These are phyloP conservation scores for Paraphaeosphaeria sporulosa DNA, from an alignment of 2,329 filamentous ascomycete genomes.

Conservation along the genomic window DNA sequence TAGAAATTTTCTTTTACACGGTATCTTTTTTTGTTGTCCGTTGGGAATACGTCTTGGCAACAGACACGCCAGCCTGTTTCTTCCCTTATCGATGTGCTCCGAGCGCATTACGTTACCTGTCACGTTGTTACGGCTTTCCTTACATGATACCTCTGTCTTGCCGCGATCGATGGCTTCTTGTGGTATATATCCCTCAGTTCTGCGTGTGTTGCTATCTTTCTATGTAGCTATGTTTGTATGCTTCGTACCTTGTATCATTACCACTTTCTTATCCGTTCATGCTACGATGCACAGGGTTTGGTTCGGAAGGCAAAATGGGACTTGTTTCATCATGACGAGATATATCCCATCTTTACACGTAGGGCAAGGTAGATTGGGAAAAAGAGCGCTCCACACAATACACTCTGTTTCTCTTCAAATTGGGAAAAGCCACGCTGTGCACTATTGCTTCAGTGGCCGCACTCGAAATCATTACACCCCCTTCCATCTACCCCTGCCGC, in stretches of 20 bases:
- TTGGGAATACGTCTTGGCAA: not conserved
- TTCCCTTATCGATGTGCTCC: not conserved
- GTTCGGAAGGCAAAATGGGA: too few species aligned
- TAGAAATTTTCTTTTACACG: not conserved
- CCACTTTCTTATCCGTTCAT: not conserved
- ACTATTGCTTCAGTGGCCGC: too few species aligned
- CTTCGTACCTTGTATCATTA: not conserved
- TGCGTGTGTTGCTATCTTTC: not conserved
- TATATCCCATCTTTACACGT: too few species aligned
- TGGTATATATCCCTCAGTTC: not conserved
- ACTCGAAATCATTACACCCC: too few species aligned
- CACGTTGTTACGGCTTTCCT: conserved; percentile 7
- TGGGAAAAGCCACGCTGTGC: too few species aligned
- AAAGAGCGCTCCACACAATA: too few species aligned
- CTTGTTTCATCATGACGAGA: too few species aligned
- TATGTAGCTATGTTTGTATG: not conserved
- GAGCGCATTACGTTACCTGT: not conserved
- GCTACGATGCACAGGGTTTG: not conserved
- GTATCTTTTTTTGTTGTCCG: not conserved
- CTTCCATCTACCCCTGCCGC: too few species aligned
- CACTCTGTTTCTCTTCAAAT: too few species aligned
- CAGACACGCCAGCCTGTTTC: not conserved
- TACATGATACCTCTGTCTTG: conserved; percentile 8
- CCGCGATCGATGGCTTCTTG: not conserved
- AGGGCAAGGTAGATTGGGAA: too few species aligned